These are phyloP conservation scores for Agapanthus africanus DNA, from an alignment of 106 monocot genomes.

Conservation along the genomic window DNA sequence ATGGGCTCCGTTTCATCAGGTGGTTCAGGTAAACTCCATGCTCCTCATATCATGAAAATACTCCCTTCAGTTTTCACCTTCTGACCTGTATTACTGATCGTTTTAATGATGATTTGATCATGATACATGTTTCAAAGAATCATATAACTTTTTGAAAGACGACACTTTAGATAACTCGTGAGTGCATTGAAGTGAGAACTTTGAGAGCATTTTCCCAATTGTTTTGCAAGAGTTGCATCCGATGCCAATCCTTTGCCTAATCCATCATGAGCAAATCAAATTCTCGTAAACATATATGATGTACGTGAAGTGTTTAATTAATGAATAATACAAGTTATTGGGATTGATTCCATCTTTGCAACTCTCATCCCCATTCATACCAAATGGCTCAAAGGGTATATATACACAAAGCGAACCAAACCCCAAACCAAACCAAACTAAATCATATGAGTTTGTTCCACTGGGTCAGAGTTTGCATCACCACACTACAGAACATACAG, in stretches of 20 bases:
- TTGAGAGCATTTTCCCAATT: neutral
- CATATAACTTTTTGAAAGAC: neutral
- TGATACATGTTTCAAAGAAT: neutral
- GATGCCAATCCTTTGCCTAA: neutral
- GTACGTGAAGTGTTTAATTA: neutral
- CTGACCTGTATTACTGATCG: too few relatives aligned
- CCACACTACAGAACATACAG: too few relatives aligned
- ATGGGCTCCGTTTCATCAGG: slow-evolving; percentile 55
- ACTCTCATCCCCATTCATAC: too few relatives aligned
- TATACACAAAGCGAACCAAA: too few relatives aligned
- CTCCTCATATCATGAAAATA: neutral
- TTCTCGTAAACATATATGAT: neutral
- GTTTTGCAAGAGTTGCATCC: neutral
- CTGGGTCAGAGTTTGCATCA: too few relatives aligned
- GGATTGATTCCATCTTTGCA: neutral
- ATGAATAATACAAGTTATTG: neutral
- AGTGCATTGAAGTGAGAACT: neutral
- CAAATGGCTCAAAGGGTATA: too few relatives aligned
- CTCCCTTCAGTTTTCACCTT: neutral
- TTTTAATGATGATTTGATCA: neutral
- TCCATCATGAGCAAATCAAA: neutral
- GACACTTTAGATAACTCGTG: neutral
- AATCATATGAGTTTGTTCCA: too few relatives aligned
- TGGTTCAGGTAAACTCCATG: slow-evolving; percentile 31
- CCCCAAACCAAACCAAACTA: too few relatives aligned